These are phyloP conservation scores for Conoideocrella luteorostrata DNA, from an alignment of 2,329 filamentous ascomycete species.

Conservation along the genomic window DNA sequence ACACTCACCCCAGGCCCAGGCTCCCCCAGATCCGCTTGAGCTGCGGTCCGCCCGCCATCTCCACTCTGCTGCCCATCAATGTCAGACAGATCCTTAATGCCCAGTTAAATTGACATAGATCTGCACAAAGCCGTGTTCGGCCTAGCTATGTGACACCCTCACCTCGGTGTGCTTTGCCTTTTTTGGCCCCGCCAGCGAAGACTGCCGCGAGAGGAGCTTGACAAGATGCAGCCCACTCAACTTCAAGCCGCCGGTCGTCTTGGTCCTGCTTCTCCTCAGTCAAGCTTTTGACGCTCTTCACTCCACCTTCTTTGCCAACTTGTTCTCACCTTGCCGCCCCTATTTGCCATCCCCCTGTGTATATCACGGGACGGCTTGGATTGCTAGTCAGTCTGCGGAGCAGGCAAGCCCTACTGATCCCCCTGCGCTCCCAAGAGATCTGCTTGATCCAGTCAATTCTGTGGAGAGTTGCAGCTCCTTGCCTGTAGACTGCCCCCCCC, in stretches of 20 bases:
- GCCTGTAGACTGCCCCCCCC: not conserved
- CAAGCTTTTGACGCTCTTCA: not conserved
- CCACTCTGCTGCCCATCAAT: too few relatives aligned
- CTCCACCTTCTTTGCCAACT: not conserved
- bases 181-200: constrained; percentile 2
- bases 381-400: not conserved
- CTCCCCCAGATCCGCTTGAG: too few relatives aligned
- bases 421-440: not conserved
- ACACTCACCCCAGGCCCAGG: too few relatives aligned
- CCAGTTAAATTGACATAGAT: not conserved
- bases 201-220: not conserved
- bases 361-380: not conserved
- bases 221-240: not conserved
- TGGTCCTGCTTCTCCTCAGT: not conserved
- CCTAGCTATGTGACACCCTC: not conserved
- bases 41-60: too few relatives aligned
- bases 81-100: too few relatives aligned
- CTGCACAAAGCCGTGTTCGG: not conserved
- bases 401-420: not conserved
- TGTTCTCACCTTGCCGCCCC: not conserved
- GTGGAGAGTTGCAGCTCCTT: not conserved
- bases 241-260: not conserved
- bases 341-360: not conserved
- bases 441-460: constrained; percentile 1
- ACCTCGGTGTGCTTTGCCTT: constrained; percentile 2